Conservation (phyloP, 2,329 filamentous ascomycete genomes). For the Fusarium sp. region DNA sequence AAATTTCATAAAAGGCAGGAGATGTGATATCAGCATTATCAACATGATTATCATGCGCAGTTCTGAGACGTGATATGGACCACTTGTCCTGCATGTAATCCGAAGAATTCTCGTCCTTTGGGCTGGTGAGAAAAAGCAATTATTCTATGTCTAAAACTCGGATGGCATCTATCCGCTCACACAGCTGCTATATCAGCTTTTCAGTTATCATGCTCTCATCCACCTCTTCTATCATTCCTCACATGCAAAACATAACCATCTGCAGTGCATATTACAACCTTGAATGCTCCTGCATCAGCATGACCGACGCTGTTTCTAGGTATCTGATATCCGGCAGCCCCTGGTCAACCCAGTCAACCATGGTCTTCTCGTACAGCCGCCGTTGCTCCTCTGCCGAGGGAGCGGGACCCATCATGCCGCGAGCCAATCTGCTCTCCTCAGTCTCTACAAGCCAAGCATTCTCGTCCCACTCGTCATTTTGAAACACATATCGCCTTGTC, state of each 20-base stretch:
- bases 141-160: background rate
- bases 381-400: conserved; percentile 16
- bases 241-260: background rate
- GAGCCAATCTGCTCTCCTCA: conserved; percentile 8
- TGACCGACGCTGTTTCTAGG: conserved; percentile 8
- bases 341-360: conserved; percentile 27
- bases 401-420: conserved; percentile 12
- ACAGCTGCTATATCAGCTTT: background rate
- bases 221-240: background rate
- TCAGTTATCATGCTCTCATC: too few species aligned
- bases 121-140: background rate
- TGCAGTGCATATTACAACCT: background rate
- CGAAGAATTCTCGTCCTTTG: background rate
- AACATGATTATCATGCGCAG: background rate
- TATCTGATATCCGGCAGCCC: conserved; percentile 27
- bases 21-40: background rate
- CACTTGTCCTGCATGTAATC: rapidly evolving
- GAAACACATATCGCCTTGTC: conserved; percentile 24
- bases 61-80: background rate
- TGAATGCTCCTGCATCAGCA: background rate
- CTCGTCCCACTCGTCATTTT: conserved; percentile 14
- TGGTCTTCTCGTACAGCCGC: conserved; percentile 17
- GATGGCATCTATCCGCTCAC: background rate
- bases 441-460: conserved; percentile 31
- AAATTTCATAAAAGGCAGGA: background rate